Base-by-base conservation (phyloP, 768 basidiomycete species). In the Boletellus sp. region DNA sequence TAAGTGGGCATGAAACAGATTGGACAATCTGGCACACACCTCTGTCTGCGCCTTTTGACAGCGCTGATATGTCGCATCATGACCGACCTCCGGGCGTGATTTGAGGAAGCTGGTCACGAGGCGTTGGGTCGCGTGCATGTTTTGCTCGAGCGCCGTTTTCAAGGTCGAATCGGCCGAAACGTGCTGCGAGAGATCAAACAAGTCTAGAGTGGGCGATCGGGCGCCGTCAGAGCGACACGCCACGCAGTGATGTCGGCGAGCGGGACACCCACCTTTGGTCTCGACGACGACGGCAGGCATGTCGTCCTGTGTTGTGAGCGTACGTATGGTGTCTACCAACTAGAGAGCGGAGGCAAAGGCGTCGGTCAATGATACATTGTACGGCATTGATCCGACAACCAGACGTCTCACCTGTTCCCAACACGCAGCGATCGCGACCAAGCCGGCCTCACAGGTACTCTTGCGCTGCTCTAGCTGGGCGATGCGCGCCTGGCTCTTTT, bases 361-460 rank as follows among this genome's bases (percentile, higher is more conserved):
- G 34, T 40, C 34, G 6, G 44, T 47, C 41, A 47, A 33, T 39
- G 35, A 45, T 26, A 37, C 13, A 16, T 20, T 19, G 32, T 8
- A 24, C 16, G 11, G 28, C 3, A 28, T 7, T 23, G n/a, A 23
- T 5, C 6, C 16, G 11, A 20, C 4, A 23, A 17, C 10, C 7
- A 58, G 39, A 47, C 39, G n/a, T 34, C 69, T 43, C 67, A 91
- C 87, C 75, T 88, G 85, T 45, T 78, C 74, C 90, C 90, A 93
- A 62, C 85, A 90, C 6, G 85, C 83, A 32, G 85, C 80, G 58
- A 91, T 83, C 26, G 83, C 85, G 46, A 82, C 79, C 50, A 91
- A 63, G 52, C 85, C 81, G 3, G 83, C 82, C 64, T 90, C 85
- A 57, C 81, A 85, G 17, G 78, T 79, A 45, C 69, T 74, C 65